Percentiles rank a stretch among this genome's conserved stretches.
Conservation (phyloP, 352 stramenopile genomes). For the Plasmopara muralis region DNA sequence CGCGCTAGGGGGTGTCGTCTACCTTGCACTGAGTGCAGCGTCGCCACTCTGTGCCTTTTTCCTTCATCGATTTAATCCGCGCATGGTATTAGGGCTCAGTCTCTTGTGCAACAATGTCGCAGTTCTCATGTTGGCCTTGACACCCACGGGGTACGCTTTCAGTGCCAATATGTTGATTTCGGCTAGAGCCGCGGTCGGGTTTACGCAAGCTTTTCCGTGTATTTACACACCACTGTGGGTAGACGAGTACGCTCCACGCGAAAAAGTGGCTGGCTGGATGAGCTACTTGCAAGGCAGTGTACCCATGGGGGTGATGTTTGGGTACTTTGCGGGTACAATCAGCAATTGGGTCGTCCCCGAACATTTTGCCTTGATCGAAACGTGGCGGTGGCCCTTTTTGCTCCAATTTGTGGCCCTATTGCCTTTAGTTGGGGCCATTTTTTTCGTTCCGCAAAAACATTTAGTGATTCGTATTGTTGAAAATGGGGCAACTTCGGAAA, state of each 20-base stretch:
- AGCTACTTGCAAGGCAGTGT: slow-evolving; percentile 79
- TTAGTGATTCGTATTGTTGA: slow-evolving; percentile 59
- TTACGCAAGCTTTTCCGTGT: slow-evolving; percentile 78
- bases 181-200: slow-evolving; percentile 61
- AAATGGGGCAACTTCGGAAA: slow-evolving; percentile 31
- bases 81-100: slow-evolving; percentile 56
- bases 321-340: slow-evolving; percentile 76
- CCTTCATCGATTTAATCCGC: slow-evolving; percentile 61
- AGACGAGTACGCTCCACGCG: slow-evolving; percentile 70
- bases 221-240: slow-evolving; percentile 84
- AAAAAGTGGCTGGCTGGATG: slow-evolving; percentile 78
- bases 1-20: slow-evolving; percentile 71
- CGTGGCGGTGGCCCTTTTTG: slow-evolving; percentile 81
- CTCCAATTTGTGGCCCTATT: slow-evolving; percentile 72
- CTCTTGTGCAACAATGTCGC: slow-evolving; percentile 75
- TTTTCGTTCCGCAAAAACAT: slow-evolving; percentile 77
- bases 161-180: slow-evolving; percentile 71
- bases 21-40: slow-evolving; percentile 63
- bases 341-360: slow-evolving; percentile 76
- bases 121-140: slow-evolving; percentile 64
- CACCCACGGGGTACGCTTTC: slow-evolving; percentile 57
- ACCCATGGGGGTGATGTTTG: slow-evolving; percentile 81
- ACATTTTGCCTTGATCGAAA: slow-evolving; percentile 55
- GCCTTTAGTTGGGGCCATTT: slow-evolving; percentile 70
- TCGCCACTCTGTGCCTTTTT: slow-evolving; percentile 75